Evolutionary conservation across 129 eudicot species (phyloP), one percentile per base, ranked within the genome.

Genomic region (Lactuca sativa): DNA sequence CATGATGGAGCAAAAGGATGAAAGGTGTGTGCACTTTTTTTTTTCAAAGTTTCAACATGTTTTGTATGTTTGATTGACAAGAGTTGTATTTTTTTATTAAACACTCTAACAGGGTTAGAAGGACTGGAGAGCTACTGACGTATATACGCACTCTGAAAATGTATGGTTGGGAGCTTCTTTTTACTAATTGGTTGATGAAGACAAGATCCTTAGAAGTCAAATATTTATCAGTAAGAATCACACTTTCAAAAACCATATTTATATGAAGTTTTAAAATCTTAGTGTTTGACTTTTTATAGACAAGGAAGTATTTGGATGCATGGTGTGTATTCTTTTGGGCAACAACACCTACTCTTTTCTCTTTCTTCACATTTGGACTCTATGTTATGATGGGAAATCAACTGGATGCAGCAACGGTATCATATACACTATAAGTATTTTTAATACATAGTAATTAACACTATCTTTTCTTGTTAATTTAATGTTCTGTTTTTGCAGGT

Each of bases 291-390:
- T 61, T 32, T 48, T 67, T 71, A 58, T 30, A 92, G 98, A 89
- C 96, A 53, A 82, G 98, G 77, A 92, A 92, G 74, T 92, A 92
- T 79, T 72, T 92, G 83, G 98, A 92, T 81, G 96, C 96, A 6
- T 92, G 98, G 98, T 92, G 98, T 67, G 98, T 92, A 36, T 92
- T 92, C 86, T 92, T 92, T 77, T 92, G 98, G 98, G 98, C 98
- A 66, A 89, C 96, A 34, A 92, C 98, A 55, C 96, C 98, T 17
- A 89, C 98, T 65, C 92, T 92, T 59, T 86, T 89, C 84, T 92
- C 98, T 63, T 74, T 92, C 66, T 89, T 66, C 86, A 92, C 98
- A 30, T 92, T 92, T 66, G 96, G 96, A 67, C 98, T 90, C 59
- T 90, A 82, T 71, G 78, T 85, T 61, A 67, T 90, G 56, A 82